A percentile compares a stretch with the other conserved stretches of the same genome.
phyloP scores from a whole-genome alignment of 1,284 basidiomycete genomes.

The Austroboletus olivaceoglutinosus region DNA sequence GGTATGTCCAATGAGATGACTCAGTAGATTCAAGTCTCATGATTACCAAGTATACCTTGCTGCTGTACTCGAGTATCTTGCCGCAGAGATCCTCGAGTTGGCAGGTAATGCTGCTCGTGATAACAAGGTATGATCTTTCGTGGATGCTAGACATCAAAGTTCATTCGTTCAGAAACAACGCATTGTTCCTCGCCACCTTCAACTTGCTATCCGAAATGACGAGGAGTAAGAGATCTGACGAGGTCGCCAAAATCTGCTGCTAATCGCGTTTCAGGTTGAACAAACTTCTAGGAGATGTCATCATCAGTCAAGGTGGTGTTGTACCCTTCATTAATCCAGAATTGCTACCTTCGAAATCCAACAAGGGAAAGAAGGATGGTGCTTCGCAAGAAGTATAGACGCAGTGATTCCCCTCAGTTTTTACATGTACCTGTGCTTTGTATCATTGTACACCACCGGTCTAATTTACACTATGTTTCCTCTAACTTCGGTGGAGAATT shows the following conservation, averaged over 20 bases:
- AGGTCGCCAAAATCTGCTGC: slow-evolving; percentile 44
- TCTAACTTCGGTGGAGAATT: slow-evolving; percentile 18
- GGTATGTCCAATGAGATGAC: slow-evolving; percentile 43
- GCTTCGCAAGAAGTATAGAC: slow-evolving; percentile 32
- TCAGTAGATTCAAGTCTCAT: slow-evolving; percentile 5
- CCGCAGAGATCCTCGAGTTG: slow-evolving; percentile 87
- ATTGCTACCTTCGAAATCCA: slow-evolving; percentile 49
- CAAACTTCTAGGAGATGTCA: slow-evolving; percentile 79
- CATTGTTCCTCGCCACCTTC: slow-evolving; percentile 88
- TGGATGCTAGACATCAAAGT: background rate
- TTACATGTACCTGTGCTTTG: slow-evolving; percentile 21
- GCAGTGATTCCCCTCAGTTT: slow-evolving; percentile 71
- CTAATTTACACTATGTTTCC: slow-evolving; percentile 34
- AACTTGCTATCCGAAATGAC: slow-evolving; percentile 88
- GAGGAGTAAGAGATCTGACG: slow-evolving; percentile 59
- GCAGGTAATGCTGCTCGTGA: slow-evolving; percentile 84
- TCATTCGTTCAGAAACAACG: slow-evolving; percentile 61
- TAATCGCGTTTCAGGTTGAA: slow-evolving; percentile 46
- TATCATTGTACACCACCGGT: slow-evolving; percentile 20
- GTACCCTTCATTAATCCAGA: slow-evolving; percentile 65
- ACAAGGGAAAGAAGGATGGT: slow-evolving; percentile 36
- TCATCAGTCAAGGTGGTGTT: slow-evolving; percentile 91
- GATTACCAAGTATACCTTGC: slow-evolving; percentile 64
- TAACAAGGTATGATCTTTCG: slow-evolving; percentile 52
- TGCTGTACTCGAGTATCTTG: slow-evolving; percentile 80